Evolutionary conservation across 1,284 basidiomycete genomes (phyloP).

Genomic region (Boletellus deceptivus): DNA sequence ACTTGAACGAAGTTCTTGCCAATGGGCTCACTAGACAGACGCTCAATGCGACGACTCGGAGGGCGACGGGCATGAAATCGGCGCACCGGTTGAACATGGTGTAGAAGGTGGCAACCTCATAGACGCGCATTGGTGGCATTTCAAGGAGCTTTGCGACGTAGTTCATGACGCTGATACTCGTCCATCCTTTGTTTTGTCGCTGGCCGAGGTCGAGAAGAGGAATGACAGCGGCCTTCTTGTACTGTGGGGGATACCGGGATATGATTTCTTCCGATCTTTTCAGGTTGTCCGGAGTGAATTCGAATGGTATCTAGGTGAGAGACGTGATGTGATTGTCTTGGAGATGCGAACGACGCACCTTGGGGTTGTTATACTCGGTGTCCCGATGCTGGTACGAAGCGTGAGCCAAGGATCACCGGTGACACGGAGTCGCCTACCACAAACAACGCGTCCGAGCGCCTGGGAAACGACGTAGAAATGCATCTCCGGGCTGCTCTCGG

Average conservation of each 20-base stretch:
- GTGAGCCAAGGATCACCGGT: constrained; percentile 8
- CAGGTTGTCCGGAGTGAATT: constrained; percentile 80
- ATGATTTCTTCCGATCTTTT: constrained; percentile 89
- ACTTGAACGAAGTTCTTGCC: constrained; percentile 96
- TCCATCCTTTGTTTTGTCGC: constrained; percentile 98
- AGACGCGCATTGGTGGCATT: constrained; percentile 98
- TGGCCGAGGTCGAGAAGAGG: constrained; percentile 96
- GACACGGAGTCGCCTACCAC: constrained; percentile 39
- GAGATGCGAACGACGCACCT: constrained; percentile 43
- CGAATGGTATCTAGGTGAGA: constrained; percentile 76
- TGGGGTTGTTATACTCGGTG: constrained; percentile 89
- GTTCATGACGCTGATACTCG: constrained; percentile 99
- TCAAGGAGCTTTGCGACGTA: constrained; percentile 90
- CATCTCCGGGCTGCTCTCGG: constrained; percentile 27
- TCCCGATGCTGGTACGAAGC: constrained; percentile 75
- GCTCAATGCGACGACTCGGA: background rate
- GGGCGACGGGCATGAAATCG: background rate
- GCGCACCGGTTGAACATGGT: constrained; percentile 96
- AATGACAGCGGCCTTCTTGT: constrained; percentile 97
- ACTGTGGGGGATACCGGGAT: constrained; percentile 91
- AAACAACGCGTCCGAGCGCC: constrained; percentile 53
- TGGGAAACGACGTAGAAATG: constrained; percentile 39
- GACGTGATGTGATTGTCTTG: background rate
- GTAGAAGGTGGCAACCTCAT: constrained; percentile 99
- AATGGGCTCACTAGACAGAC: constrained; percentile 76